phyloP scores from a whole-genome alignment of 2,329 filamentous ascomycete species.

The Uncinocarpus reesii region DNA sequence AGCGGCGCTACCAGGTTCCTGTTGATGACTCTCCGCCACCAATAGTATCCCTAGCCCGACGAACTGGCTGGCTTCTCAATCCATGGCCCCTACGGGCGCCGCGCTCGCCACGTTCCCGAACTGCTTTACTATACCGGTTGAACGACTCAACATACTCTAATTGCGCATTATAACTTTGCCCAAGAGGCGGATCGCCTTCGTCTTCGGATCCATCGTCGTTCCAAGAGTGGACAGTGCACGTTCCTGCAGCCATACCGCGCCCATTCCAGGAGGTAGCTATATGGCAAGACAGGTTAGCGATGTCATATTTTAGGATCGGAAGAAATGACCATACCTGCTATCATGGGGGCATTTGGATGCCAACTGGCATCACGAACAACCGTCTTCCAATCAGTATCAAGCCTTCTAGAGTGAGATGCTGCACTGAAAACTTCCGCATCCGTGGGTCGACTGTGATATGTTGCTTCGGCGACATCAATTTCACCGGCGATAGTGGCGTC shows the following conservation, averaged over 20 bases:
- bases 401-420: conserved; percentile 45
- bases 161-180: conserved; percentile 14
- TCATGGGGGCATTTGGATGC: conserved; percentile 73
- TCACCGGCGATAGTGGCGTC: conserved; percentile 71
- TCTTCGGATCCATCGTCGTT: conserved; percentile 43
- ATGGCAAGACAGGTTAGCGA: background rate
- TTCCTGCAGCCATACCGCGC: conserved; percentile 60
- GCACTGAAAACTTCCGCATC: conserved; percentile 45
- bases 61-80: background rate
- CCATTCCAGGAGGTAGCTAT: conserved; percentile 75
- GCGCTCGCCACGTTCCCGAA: background rate
- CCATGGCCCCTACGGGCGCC: background rate
- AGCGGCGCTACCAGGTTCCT: background rate
- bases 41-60: background rate
- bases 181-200: conserved; percentile 13
- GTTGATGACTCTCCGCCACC: background rate
- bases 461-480: conserved; percentile 67
- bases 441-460: conserved; percentile 50
- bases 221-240: conserved; percentile 68
- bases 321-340: conserved; percentile 49
- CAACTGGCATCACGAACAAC: conserved; percentile 82
- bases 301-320: background rate
- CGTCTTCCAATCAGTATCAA: conserved; percentile 58
- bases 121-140: conserved; percentile 1
- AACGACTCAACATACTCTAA: conserved; percentile 10